phyloP scores from a whole-genome alignment of 1,284 basidiomycete species.

The Grifola frondosa region DNA sequence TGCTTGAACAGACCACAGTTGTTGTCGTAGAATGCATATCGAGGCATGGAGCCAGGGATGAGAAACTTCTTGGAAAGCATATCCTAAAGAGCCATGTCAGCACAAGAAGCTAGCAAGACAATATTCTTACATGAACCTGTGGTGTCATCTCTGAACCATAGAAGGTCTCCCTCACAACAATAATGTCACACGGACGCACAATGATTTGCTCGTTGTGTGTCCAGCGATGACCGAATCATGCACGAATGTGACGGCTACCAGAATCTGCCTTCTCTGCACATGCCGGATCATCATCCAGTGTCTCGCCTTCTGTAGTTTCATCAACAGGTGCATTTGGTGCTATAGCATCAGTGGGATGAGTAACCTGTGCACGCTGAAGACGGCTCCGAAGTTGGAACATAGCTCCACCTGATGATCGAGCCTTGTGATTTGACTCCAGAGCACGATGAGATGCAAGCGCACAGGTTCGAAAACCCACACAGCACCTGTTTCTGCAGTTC shows the following conservation, averaged over 20 bases:
- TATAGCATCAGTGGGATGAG: background rate
- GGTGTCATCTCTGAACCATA: constrained; percentile 32
- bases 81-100: background rate
- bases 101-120: background rate
- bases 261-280: constrained; percentile 25
- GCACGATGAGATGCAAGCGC: background rate
- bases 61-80: background rate
- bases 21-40: background rate
- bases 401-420: background rate
- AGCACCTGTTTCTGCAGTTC: constrained; percentile 3
- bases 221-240: constrained; percentile 26
- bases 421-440: background rate
- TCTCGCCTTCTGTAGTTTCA: too few relatives aligned
- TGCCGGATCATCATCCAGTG: background rate
- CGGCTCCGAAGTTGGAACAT: background rate
- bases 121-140: constrained; percentile 23
- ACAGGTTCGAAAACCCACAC: background rate
- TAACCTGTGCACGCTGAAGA: background rate
- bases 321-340: too few relatives aligned
- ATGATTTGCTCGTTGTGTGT: constrained; percentile 38
- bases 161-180: constrained; percentile 31
- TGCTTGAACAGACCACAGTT: background rate
- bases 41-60: background rate
- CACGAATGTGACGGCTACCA: constrained; percentile 26
- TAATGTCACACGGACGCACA: constrained; percentile 33